Evolutionary conservation across 345 rosid genomes (phyloP), one percentile per base, ranked within the genome.

Genomic region (Barbarea vulgaris): DNA sequence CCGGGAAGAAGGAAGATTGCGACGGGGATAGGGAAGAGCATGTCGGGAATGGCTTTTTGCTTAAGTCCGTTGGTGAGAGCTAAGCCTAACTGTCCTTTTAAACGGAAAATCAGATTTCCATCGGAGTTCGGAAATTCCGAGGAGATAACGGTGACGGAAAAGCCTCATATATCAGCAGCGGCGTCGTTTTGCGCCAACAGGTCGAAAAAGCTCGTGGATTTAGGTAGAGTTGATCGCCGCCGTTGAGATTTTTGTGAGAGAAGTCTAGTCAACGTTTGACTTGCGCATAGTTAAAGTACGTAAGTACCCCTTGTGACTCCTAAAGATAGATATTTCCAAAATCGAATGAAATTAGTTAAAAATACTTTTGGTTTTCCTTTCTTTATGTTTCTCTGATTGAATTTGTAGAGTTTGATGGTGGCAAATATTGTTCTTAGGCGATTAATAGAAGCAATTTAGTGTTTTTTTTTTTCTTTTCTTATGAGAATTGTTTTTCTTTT

Each of bases 61-160:
- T 69, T 95, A 81, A 90, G 97, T 34, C 99, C 99, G 61, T 81
- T 95, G 55, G 93, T 93, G 76, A 85, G 99, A 74, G 84, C 97
- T n/a, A 92, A 94, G 39, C 99, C 99, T 6, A 79, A 76, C 59
- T 81, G 85, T 66, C 89, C 85, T 2, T 85, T 94, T 86, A 87
- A 66, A 76, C 90, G 86, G 74, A 86, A 84, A 79, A 79, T 77
- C 0, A 82, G 85, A 0, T 54, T 80, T 52, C 80, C 73, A 0
- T 19, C 88, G 44, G 93, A 86, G 4, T 21, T 79, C 4, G 78
- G 81, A 24, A 67, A 50, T 9, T 34, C 88, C 33, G 86, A 88
- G 0, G 96, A 94, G 19, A 7, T 73, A 1, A 81, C 89, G 65
- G 70, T 6, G 4, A 41, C 83, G 59, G 83, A 28, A 74, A 89